A percentile compares a stretch with the other conserved stretches of the same genome.
These are phyloP conservation scores for Vaccinium macrocarpon DNA, from an alignment of 148 eudicot species.

Conservation along the genomic window DNA sequence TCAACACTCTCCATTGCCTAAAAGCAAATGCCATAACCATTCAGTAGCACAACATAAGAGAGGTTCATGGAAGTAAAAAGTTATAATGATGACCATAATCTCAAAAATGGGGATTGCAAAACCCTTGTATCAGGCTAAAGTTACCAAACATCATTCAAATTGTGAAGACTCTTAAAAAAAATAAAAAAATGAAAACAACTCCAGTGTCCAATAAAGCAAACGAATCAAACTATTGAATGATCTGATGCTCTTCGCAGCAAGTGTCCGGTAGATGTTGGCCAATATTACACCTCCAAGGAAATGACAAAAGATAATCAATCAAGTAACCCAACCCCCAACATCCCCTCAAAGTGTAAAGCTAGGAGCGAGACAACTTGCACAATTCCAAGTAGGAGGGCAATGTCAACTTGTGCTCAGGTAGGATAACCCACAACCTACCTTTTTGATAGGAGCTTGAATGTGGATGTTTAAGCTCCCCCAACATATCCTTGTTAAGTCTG, in stretches of 20 bases:
- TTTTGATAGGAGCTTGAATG: too few relatives aligned
- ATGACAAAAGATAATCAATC: not conserved
- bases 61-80: slow-evolving; percentile 12
- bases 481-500: too few relatives aligned
- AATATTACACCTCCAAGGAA: not conserved
- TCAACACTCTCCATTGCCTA: slow-evolving; percentile 96
- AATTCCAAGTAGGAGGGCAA: not conserved
- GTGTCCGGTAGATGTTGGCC: not conserved
- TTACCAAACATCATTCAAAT: not conserved
- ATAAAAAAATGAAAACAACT: not conserved
- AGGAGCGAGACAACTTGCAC: too few relatives aligned
- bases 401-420: not conserved
- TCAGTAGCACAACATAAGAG: slow-evolving; percentile 9
- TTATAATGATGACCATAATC: not conserved
- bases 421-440: too few relatives aligned
- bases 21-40: slow-evolving; percentile 18
- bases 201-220: not conserved
- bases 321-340: too few relatives aligned
- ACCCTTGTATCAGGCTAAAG: not conserved
- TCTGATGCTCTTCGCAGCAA: not conserved
- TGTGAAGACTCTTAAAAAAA: not conserved
- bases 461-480: too few relatives aligned
- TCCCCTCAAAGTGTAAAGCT: too few relatives aligned
- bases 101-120: not conserved
- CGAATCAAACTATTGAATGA: not conserved